A percentile compares a stretch with the other conserved stretches of the same genome.
Evolutionary conservation across 768 basidiomycete genomes (phyloP).

Genomic region (Suillus ampliporus): DNA sequence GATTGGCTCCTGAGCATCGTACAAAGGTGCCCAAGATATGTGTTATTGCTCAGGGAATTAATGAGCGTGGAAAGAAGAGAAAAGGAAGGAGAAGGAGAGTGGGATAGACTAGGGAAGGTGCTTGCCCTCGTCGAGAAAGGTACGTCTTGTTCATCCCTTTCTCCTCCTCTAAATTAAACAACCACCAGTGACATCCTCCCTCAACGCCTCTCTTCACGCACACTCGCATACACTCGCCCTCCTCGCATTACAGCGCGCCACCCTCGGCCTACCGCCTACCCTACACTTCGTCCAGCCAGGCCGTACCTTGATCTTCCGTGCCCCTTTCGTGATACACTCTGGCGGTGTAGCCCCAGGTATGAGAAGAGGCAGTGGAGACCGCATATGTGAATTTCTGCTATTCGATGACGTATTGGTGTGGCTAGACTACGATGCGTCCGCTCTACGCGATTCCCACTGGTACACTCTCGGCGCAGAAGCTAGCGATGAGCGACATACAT

Average conservation of each 20-base stretch:
- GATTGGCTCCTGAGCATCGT: conserved; percentile 90
- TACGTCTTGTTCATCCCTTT: conserved; percentile 36
- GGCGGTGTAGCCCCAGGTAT: conserved; percentile 4
- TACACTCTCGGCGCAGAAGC: background rate
- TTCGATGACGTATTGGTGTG: conserved; percentile 6
- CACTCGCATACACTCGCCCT: conserved; percentile 79
- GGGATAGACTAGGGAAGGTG: conserved; percentile 61
- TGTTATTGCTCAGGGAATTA: conserved; percentile 83
- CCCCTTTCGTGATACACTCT: conserved; percentile 5
- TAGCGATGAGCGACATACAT: conserved; percentile 31
- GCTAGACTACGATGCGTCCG: background rate
- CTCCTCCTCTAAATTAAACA: conserved; percentile 11
- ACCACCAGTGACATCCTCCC: conserved; percentile 68
- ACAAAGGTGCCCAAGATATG: conserved; percentile 87
- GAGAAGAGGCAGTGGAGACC: conserved; percentile 2
- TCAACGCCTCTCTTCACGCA: conserved; percentile 79
- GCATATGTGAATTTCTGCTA: conserved; percentile 5
- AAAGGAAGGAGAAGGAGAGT: conserved; percentile 57
- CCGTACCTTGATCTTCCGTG: conserved; percentile 60
- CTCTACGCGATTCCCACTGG: conserved; percentile 5
- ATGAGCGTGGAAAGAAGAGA: conserved; percentile 66
- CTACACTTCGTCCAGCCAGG: conserved; percentile 83
- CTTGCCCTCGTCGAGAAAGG: conserved; percentile 78
- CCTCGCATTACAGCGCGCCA: conserved; percentile 79
- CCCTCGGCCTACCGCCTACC: conserved; percentile 75